Evolutionary conservation across 768 basidiomycete species (phyloP).

Genomic region (Tricholoma saponaceum): DNA sequence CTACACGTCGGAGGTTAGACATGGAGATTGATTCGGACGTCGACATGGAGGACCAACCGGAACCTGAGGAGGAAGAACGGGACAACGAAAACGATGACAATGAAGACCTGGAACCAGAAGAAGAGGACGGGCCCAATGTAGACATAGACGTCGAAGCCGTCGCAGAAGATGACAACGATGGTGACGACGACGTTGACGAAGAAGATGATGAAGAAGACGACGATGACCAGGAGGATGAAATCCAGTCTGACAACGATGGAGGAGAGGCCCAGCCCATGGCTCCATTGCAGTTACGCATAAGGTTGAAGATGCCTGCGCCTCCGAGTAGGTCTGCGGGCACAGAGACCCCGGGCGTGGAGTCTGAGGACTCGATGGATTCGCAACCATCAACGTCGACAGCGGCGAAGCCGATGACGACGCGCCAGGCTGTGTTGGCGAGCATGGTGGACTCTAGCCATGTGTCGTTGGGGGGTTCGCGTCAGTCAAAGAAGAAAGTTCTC

Average conservation of each 20-base stretch:
- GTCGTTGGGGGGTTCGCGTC: conserved; percentile 36
- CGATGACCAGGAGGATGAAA: conserved; percentile 36
- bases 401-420: conserved; percentile 43
- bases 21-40: conserved; percentile 12
- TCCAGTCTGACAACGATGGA: conserved; percentile 8
- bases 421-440: conserved; percentile 70
- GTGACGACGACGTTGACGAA: conserved; percentile 25
- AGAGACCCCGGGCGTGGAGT: conserved; percentile 26
- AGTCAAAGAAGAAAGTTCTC: conserved; percentile 18
- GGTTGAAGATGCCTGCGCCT: conserved; percentile 17
- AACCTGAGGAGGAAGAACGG: neutral
- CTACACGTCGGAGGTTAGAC: conserved; percentile 11
- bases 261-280: neutral
- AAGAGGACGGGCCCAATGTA: conserved; percentile 29
- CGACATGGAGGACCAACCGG: conserved; percentile 8
- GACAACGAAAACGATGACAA: conserved; percentile 13
- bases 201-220: conserved; percentile 37
- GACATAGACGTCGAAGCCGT: conserved; percentile 37
- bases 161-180: conserved; percentile 30
- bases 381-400: conserved; percentile 24
- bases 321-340: conserved; percentile 11
- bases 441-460: conserved; percentile 69
- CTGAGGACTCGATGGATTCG: conserved; percentile 33
- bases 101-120: conserved; percentile 13
- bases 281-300: conserved; percentile 13